Conservation (phyloP, 305 asterid species). For the Fraxinus baroniana region DNA sequence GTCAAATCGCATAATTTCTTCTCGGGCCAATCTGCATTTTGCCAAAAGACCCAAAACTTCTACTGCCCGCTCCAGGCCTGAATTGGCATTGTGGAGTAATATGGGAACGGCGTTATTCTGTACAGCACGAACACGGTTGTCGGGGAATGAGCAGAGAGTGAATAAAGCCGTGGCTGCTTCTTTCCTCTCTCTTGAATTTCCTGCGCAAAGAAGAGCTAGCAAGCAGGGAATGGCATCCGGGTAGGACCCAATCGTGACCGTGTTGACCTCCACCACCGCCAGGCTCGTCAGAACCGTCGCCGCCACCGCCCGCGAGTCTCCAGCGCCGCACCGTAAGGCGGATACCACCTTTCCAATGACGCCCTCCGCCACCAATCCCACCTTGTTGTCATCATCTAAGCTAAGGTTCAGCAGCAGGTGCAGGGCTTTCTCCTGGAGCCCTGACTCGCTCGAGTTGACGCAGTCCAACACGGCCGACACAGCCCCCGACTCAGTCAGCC, state of each 20-base stretch:
- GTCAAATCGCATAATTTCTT: slow-evolving; percentile 53
- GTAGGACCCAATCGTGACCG: slow-evolving; percentile 74
- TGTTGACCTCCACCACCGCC: slow-evolving; percentile 85
- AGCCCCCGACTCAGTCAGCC: slow-evolving; percentile 76
- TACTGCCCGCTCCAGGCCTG: slow-evolving; percentile 78
- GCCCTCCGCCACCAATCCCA: slow-evolving; percentile 91
- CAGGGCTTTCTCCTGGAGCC: slow-evolving; percentile 71
- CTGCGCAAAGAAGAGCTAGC: slow-evolving; percentile 56
- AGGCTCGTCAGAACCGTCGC: slow-evolving; percentile 88
- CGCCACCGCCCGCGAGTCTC: slow-evolving; percentile 80
- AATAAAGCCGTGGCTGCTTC: slow-evolving; percentile 83
- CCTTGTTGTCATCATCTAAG: slow-evolving; percentile 83
- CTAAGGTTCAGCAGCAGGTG: slow-evolving; percentile 76
- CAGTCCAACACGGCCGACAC: slow-evolving; percentile 65
- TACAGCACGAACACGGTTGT: slow-evolving; percentile 63
- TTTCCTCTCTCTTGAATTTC: slow-evolving; percentile 72
- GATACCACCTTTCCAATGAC: slow-evolving; percentile 60
- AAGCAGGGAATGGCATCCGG: slow-evolving; percentile 69
- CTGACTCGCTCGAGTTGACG: slow-evolving; percentile 50
- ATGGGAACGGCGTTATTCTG: slow-evolving; percentile 50
- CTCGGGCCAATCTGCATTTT: slow-evolving; percentile 67
- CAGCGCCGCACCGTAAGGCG: slow-evolving; percentile 55
- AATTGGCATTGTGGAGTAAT: slow-evolving; percentile 50
- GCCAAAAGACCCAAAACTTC: slow-evolving; percentile 80
- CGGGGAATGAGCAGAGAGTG: slow-evolving; percentile 69